phyloP scores from a whole-genome alignment of 164 flowering plant genomes.

The Aristolochia fimbriata region DNA sequence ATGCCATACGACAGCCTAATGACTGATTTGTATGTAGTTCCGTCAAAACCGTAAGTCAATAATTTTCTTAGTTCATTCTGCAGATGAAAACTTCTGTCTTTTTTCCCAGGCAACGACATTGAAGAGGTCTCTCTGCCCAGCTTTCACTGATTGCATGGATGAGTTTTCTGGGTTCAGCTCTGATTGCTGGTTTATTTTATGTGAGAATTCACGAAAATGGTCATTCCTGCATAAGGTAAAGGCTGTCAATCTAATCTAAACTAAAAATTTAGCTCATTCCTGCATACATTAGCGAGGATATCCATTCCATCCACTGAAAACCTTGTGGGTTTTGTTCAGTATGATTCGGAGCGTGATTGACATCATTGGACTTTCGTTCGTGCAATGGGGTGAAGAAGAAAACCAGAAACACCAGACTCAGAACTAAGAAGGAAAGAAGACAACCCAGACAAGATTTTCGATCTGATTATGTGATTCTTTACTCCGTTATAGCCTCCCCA shows the following conservation, averaged over 20 bases:
- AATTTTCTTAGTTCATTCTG: too few species aligned
- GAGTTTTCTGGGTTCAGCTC: slow-evolving; percentile 65
- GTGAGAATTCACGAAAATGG: slow-evolving; percentile 27
- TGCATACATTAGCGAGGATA: not conserved
- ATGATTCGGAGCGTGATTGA: slow-evolving; percentile 53
- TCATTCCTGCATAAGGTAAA: slow-evolving; percentile 42
- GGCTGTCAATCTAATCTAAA: not conserved
- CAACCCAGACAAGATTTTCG: too few species aligned
- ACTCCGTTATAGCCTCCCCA: too few species aligned
- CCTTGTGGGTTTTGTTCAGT: slow-evolving; percentile 23
- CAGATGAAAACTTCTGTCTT: too few species aligned
- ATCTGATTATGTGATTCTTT: too few species aligned
- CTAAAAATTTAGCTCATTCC: not conserved
- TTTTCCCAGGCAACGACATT: slow-evolving; percentile 48
- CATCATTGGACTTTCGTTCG: slow-evolving; percentile 58
- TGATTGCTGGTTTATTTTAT: slow-evolving; percentile 72
- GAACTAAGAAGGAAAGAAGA: too few species aligned
- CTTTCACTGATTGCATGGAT: slow-evolving; percentile 82
- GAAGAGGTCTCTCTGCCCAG: slow-evolving; percentile 70
- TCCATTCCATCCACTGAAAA: too few species aligned
- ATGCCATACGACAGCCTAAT: too few species aligned
- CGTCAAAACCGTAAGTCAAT: too few species aligned
- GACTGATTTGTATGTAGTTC: too few species aligned
- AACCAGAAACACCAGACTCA: slow-evolving; percentile 23
- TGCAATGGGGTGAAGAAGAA: slow-evolving; percentile 74